These are phyloP conservation scores for Claviceps sp. DNA, from an alignment of 2,329 filamentous ascomycete genomes.

Conservation along the genomic window DNA sequence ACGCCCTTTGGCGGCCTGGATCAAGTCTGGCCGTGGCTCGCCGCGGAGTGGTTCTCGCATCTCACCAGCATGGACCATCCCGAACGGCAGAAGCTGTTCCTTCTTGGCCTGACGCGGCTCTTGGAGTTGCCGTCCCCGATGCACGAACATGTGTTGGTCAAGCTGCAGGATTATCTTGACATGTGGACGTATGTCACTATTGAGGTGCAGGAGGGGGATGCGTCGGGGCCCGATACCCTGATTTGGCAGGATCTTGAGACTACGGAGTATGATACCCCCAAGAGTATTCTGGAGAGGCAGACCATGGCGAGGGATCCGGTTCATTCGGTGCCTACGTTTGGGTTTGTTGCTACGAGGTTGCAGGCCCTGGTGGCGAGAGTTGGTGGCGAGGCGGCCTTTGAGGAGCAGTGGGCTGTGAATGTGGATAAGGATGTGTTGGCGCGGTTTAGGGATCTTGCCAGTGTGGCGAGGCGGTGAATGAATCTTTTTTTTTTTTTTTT, in stretches of 20 bases:
- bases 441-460: constrained; percentile 36
- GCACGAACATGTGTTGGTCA: constrained; percentile 42
- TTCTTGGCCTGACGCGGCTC: constrained; percentile 58
- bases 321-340: constrained; percentile 48
- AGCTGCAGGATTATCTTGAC: constrained; percentile 59
- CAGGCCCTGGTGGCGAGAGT: constrained; percentile 41
- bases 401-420: constrained; percentile 55
- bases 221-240: constrained; percentile 37
- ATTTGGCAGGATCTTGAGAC: constrained; percentile 30
- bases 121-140: constrained; percentile 48
- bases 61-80: constrained; percentile 54
- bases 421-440: constrained; percentile 60
- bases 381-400: constrained; percentile 54
- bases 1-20: constrained; percentile 31
- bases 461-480: neutral
- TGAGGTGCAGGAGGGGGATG: constrained; percentile 49
- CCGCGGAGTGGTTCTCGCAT: constrained; percentile 52
- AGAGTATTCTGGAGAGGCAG: constrained; percentile 38
- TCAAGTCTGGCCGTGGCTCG: constrained; percentile 46
- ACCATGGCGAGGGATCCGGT: constrained; percentile 50
- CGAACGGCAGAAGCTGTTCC: constrained; percentile 56
- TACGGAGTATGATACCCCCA: constrained; percentile 42
- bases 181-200: constrained; percentile 61
- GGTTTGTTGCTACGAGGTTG: constrained; percentile 51
- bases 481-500: no score